phyloP scores from a whole-genome alignment of 225 moss, liverwort and hornwort species.

The Sphagnum contortum region DNA sequence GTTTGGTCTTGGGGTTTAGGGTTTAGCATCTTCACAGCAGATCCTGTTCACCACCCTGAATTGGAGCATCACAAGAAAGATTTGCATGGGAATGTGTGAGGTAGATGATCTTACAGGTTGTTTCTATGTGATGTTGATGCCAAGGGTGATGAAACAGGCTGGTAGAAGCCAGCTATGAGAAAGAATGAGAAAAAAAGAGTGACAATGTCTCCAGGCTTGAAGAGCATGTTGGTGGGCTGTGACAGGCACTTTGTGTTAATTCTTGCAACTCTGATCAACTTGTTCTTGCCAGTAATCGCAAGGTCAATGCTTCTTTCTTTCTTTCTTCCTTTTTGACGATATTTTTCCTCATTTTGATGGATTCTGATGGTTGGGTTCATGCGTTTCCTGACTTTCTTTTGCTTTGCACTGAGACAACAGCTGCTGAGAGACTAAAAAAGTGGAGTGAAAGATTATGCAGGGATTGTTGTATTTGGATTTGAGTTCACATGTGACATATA shows the following conservation, averaged over 20 bases:
- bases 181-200: not conserved
- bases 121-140: not conserved
- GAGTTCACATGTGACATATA: conserved; percentile 35
- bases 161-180: conserved; percentile 8
- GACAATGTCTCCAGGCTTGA: not conserved
- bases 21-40: too few relatives aligned
- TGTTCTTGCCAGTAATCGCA: conserved; percentile 62
- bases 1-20: too few relatives aligned
- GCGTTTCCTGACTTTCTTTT: not conserved
- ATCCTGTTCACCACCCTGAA: too few relatives aligned
- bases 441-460: conserved; percentile 10
- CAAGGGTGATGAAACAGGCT: not conserved
- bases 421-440: too few relatives aligned
- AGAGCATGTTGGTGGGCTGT: conserved; percentile 22
- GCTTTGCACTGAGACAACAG: not conserved
- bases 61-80: too few relatives aligned
- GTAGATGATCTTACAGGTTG: too few relatives aligned
- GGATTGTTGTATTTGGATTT: conserved; percentile 53
- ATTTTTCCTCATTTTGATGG: not conserved
- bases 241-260: conserved; percentile 55
- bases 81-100: too few relatives aligned
- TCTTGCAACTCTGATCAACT: conserved; percentile 53
- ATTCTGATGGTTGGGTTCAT: not conserved
- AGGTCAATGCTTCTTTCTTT: conserved; percentile 17
- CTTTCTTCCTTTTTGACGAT: not conserved